These are phyloP conservation scores for Orbilia ellipsospora DNA, from an alignment of 2,329 filamentous ascomycete species.

Conservation along the genomic window DNA sequence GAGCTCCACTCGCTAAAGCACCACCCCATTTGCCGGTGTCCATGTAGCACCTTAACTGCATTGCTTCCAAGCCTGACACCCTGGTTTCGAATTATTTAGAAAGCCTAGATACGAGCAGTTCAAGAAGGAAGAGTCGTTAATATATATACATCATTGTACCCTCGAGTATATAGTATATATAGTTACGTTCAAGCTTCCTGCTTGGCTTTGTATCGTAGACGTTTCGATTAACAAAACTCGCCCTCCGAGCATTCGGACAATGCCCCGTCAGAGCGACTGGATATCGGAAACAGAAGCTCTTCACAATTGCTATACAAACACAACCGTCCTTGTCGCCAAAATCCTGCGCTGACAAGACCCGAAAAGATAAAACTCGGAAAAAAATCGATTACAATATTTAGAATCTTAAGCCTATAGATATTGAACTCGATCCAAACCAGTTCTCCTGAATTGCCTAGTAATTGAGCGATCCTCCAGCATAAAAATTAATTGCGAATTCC, in stretches of 20 bases:
- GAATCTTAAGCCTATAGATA: neutral
- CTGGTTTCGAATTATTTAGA: conserved; percentile 19
- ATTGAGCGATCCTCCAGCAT: neutral
- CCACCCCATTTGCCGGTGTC: conserved; percentile 39
- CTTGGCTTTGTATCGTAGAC: conserved; percentile 38
- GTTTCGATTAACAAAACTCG: conserved; percentile 13
- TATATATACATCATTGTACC: conserved; percentile 42
- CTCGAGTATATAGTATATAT: conserved; percentile 46
- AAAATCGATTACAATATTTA: neutral
- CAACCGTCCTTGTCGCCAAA: conserved; percentile 17
- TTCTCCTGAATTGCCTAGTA: neutral
- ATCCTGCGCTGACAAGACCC: conserved; percentile 22
- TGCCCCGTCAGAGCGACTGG: conserved; percentile 47
- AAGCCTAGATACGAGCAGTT: conserved; percentile 9
- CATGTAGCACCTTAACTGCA: conserved; percentile 29
- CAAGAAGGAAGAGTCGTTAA: conserved; percentile 26
- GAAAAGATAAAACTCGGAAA: neutral
- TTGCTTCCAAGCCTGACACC: conserved; percentile 31
- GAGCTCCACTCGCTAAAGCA: conserved; percentile 54
- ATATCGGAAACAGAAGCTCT: conserved; percentile 46
- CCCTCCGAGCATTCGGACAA: conserved; percentile 50
- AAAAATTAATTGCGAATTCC: conserved; percentile 1
- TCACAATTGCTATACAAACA: conserved; percentile 5
- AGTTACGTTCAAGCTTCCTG: conserved; percentile 35
- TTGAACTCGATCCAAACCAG: neutral